Base-by-base conservation (phyloP, 2,329 filamentous ascomycete genomes). In the Didymella segeticola region DNA sequence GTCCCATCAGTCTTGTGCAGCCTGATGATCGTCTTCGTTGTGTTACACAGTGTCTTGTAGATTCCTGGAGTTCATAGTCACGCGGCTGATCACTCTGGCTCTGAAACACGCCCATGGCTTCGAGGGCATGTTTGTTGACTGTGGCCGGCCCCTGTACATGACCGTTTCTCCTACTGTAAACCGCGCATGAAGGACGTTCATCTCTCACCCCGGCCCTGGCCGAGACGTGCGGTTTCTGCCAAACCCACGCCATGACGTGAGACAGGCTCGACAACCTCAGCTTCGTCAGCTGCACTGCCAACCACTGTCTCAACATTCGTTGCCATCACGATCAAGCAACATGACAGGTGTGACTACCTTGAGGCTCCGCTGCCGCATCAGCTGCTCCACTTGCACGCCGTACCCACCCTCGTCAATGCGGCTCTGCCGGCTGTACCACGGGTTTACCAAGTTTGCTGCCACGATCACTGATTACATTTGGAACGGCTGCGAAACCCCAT, bases 381-480 rank as follows among this genome's bases (percentile, higher is more conserved):
- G 23, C 43, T 12, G 43, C 23, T 37, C 50, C 50, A 47, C 50
- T 53, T 53, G 43, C 50, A 36, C 47, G n/a, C n/a, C n/a, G 36
- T 47, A 27, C 2, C 30, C 25, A 25, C 50, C 30, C 43, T 43
- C 43, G 37, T 26, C 11, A 10, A 17, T 53, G 31, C 43, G 29
- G 43, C 43, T 53, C 43, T 42, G 25, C 12, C 50, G 50, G 50
- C 43, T 42, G 29, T 17, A 42, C 29, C 36, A 23, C 14, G 29
- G 27, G 6, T 22, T 31, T 42, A 41, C n/a, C 31, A 43, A 25
- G 20, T 23, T 47, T 33, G 41, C 39, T 27, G 31, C 23, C 37
- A 8, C 39, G 48, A 46, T 34, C 27, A 41, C 7, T 45, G 48
- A 46, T 34, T 22, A 41, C 15, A 19, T 43, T 38, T 50, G 39